Evolutionary conservation across 1,139 yeast genomes (phyloP), one percentile per base, ranked within the genome.

Genomic region (Candida tropicalis): DNA sequence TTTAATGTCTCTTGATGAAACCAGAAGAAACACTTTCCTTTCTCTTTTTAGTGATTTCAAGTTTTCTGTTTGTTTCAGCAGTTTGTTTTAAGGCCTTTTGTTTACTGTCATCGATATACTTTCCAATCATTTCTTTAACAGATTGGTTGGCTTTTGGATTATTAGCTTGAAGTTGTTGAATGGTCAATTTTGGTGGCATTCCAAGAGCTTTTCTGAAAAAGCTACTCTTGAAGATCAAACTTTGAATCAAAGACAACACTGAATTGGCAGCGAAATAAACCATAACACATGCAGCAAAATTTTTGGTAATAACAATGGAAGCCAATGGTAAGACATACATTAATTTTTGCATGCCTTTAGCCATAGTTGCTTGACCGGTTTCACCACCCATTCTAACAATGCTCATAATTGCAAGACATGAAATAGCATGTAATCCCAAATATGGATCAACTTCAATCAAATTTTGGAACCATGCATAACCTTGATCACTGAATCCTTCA

Each of bases 331-430:
- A 65, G 46, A 75, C 73, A 39, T 87, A 82, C 71, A 91, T 79
- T 24, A 86, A 65, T 58, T 83, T 85, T 67, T 81, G 81, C 81
- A 89, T 78, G 2, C 91, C 88, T 45, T 84, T 73, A 65, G 88
- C 77, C 52, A 78, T 81, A 31, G 63, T 60, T 46, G 79, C 81
- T 37, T 86, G 84, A 44, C 96, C 97, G 15, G 95, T 86, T 63
- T 93, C 98, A 52, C 97, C 97, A 48, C 98, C 99, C 32, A 83
- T 68, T 65, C 84, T 79, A 61, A 93, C 79, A 61, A 93, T 83
- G 2, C 79, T 74, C 41, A 88, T 78, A 48, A 90, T 86, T 20
- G 87, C 75, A 13, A 81, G 77, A n/a, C 97, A 97, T 12, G 98
- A 84, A 40, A 89, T 68, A 40, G 85, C 68, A 59, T 91, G 99